Evolutionary conservation across 352 stramenopile genomes (phyloP).

Genomic region (Pythium aquatile): DNA sequence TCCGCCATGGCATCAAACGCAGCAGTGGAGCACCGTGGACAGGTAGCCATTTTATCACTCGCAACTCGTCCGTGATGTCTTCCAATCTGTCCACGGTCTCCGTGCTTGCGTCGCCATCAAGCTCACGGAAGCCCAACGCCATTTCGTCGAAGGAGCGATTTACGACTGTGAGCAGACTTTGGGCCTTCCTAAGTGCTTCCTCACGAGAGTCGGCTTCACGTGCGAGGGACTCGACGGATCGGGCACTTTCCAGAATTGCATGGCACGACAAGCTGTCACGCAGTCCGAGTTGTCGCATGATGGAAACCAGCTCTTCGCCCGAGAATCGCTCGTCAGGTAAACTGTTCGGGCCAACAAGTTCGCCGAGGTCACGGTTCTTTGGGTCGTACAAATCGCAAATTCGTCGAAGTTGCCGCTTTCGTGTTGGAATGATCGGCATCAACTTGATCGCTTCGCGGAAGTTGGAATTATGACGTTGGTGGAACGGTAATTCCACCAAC

Average conservation of each 20-base stretch:
- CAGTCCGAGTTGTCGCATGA: constrained; percentile 55
- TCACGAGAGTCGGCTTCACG: constrained; percentile 15
- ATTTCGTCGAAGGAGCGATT: constrained; percentile 79
- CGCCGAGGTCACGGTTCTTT: constrained; percentile 57
- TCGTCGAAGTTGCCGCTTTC: constrained; percentile 45
- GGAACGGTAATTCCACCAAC: constrained; percentile 47
- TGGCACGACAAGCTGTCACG: constrained; percentile 63
- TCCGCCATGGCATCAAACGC: constrained; percentile 58
- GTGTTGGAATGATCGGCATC: constrained; percentile 51
- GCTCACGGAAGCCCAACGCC: constrained; percentile 21
- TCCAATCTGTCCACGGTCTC: constrained; percentile 4
- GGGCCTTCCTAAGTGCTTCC: constrained; percentile 39
- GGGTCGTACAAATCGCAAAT: constrained; percentile 70
- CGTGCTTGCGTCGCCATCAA: neutral
- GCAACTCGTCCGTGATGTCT: constrained; percentile 6
- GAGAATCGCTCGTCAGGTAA: constrained; percentile 56
- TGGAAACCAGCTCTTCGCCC: constrained; percentile 41
- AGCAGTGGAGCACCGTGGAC: constrained; percentile 14
- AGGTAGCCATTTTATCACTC: constrained; percentile 21
- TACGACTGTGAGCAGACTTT: constrained; percentile 63
- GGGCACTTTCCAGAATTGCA: constrained; percentile 67
- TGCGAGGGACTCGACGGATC: constrained; percentile 53
- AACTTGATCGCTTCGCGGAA: constrained; percentile 51
- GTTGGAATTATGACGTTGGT: constrained; percentile 44
- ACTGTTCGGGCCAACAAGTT: constrained; percentile 64